phyloP scores from a whole-genome alignment of 1,139 yeast genomes.

The Trichomonascaceae sp. region DNA sequence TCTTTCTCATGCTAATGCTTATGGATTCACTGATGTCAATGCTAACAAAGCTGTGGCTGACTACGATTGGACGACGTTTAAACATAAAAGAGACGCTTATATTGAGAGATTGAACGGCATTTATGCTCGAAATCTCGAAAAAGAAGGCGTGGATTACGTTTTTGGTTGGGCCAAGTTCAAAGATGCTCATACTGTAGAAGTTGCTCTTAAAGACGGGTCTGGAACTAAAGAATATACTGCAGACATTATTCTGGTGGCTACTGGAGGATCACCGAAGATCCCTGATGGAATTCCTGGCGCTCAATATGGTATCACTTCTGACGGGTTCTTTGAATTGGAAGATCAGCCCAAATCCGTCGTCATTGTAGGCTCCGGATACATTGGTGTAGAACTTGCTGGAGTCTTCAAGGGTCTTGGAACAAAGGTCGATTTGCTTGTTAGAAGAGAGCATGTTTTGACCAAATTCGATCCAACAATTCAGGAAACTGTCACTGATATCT shows the following conservation, averaged over 20 bases:
- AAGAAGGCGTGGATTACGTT: conserved; percentile 82
- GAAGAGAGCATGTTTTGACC: conserved; percentile 87
- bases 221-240: conserved; percentile 60
- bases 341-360: conserved; percentile 88
- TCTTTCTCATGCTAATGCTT: conserved; percentile 66
- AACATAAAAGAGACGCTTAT: conserved; percentile 87
- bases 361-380: conserved; percentile 96
- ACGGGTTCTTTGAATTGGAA: conserved; percentile 79
- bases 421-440: conserved; percentile 80
- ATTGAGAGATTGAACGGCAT: conserved; percentile 83
- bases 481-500: conserved; percentile 69
- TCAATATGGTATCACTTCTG: conserved; percentile 80
- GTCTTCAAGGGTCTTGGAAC: conserved; percentile 83
- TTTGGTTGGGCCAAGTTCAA: conserved; percentile 82
- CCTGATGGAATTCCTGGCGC: conserved; percentile 73
- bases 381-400: conserved; percentile 93
- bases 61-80: conserved; percentile 77
- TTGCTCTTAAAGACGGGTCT: conserved; percentile 42
- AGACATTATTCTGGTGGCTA: conserved; percentile 79
- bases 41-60: conserved; percentile 43
- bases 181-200: conserved; percentile 69
- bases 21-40: conserved; percentile 61
- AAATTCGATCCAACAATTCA: conserved; percentile 81
- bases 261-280: conserved; percentile 81
- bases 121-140: conserved; percentile 76